These are phyloP conservation scores for Lentinula aciculospora DNA, from an alignment of 768 basidiomycete genomes.

Conservation along the genomic window DNA sequence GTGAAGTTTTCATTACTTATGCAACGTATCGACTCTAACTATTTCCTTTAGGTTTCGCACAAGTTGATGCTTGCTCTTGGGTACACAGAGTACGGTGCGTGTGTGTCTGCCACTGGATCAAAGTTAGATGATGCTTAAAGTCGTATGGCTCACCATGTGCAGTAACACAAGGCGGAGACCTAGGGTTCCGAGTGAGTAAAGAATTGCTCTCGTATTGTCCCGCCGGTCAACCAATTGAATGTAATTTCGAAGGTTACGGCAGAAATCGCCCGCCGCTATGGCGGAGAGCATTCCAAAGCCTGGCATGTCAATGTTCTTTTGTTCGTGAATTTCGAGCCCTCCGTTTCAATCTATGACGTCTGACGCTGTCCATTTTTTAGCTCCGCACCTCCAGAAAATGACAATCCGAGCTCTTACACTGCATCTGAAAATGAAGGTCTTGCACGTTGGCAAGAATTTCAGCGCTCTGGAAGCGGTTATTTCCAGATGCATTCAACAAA, in stretches of 20 bases:
- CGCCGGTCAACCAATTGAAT: slow-evolving; percentile 9
- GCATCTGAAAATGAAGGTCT: slow-evolving; percentile 5
- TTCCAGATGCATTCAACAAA: slow-evolving; percentile 21
- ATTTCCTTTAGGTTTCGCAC: slow-evolving; percentile 17
- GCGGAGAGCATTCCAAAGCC: slow-evolving; percentile 23
- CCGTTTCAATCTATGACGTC: neutral
- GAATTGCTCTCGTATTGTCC: slow-evolving; percentile 5
- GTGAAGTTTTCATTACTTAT: neutral
- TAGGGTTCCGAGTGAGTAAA: slow-evolving; percentile 18
- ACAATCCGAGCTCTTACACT: slow-evolving; percentile 22
- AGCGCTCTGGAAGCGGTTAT: slow-evolving; percentile 19
- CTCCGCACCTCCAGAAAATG: slow-evolving; percentile 14
- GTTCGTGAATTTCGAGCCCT: slow-evolving; percentile 11
- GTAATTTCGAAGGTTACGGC: slow-evolving; percentile 18
- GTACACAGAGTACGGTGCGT: slow-evolving; percentile 25
- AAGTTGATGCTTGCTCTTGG: slow-evolving; percentile 29
- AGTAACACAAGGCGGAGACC: slow-evolving; percentile 31
- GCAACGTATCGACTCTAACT: no score
- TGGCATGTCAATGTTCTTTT: slow-evolving; percentile 25
- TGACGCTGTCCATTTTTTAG: slow-evolving; percentile 5
- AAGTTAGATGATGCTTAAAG: no score
- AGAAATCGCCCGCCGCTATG: slow-evolving; percentile 17
- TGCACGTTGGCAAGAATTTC: neutral
- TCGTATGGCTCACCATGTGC: neutral
- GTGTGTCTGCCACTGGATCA: neutral